Conservation (phyloP, 768 basidiomycete genomes). For the Scleroderma bovista region DNA sequence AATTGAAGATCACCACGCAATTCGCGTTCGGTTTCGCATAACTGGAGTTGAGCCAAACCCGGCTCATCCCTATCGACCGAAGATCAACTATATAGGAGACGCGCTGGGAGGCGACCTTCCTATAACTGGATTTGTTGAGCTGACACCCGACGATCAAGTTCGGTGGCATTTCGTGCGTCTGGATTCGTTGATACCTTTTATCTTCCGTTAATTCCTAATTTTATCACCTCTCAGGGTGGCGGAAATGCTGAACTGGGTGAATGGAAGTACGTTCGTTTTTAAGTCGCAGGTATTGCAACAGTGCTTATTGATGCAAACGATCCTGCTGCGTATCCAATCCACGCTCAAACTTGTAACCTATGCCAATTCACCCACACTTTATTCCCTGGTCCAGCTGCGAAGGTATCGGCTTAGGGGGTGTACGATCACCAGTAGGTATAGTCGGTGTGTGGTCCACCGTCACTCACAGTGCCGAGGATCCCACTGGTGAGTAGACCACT, state of each 20-base stretch:
- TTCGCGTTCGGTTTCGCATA: constrained; percentile 39
- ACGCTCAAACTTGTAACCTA: not conserved
- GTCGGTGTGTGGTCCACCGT: constrained; percentile 42
- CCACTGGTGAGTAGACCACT: constrained; percentile 26
- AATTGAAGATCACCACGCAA: constrained; percentile 48
- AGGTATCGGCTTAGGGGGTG: constrained; percentile 52
- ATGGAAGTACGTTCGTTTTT: not conserved
- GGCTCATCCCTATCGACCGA: constrained; percentile 40
- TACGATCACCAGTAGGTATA: constrained; percentile 51
- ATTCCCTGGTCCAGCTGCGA: constrained; percentile 35
- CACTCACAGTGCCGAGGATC: constrained; percentile 33
- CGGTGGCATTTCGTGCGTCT: constrained; percentile 56
- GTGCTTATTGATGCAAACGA: not conserved
- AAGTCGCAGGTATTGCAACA: constrained; percentile 42
- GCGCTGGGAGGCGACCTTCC: constrained; percentile 36
- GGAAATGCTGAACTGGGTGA: constrained; percentile 39
- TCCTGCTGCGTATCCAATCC: too few relatives aligned
- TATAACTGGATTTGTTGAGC: constrained; percentile 44
- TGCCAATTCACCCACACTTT: not conserved
- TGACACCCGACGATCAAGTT: constrained; percentile 48
- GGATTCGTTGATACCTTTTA: not conserved
- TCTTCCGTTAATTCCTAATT: not conserved
- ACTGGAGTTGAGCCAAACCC: constrained; percentile 35
- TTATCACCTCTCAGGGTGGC: constrained; percentile 30
- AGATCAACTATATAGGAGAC: constrained; percentile 45